These are phyloP conservation scores for Inonotus obliquus DNA, from an alignment of 1,284 basidiomycete genomes.

Conservation along the genomic window DNA sequence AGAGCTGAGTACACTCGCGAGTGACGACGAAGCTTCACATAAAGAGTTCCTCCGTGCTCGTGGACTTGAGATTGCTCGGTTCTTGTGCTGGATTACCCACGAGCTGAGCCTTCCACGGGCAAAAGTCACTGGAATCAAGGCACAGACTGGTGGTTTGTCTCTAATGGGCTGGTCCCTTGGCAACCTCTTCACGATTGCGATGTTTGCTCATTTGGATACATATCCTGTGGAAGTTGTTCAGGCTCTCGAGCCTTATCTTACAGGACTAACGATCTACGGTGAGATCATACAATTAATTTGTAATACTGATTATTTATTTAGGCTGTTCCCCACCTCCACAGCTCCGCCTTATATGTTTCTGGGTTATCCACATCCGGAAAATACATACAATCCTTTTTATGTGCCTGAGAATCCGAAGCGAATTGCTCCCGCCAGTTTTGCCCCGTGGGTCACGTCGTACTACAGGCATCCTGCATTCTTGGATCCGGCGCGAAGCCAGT, in stretches of 20 bases:
- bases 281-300: not conserved
- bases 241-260: constrained; percentile 9
- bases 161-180: constrained; percentile 18
- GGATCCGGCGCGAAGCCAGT: not conserved
- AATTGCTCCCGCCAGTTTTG: not conserved
- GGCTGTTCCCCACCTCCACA: not conserved
- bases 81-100: constrained; percentile 15
- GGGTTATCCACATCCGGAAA: constrained; percentile 1
- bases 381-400: constrained; percentile 7
- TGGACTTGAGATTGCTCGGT: constrained; percentile 17
- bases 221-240: not conserved
- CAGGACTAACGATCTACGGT: constrained; percentile 10
- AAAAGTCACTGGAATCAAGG: not conserved
- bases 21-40: constrained; percentile 13
- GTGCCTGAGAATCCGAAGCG: constrained; percentile 1
- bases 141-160: constrained; percentile 5
- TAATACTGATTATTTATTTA: not conserved
- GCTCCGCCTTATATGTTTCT: not conserved
- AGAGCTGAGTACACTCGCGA: constrained; percentile 19
- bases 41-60: constrained; percentile 12
- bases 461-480: constrained; percentile 7
- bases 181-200: constrained; percentile 12
- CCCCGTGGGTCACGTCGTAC: constrained; percentile 2
- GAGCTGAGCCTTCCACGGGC: constrained; percentile 5
- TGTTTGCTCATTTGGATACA: constrained; percentile 1